Conservation (phyloP, 1,284 basidiomycete genomes). For the Trichosporon asahii region DNA sequence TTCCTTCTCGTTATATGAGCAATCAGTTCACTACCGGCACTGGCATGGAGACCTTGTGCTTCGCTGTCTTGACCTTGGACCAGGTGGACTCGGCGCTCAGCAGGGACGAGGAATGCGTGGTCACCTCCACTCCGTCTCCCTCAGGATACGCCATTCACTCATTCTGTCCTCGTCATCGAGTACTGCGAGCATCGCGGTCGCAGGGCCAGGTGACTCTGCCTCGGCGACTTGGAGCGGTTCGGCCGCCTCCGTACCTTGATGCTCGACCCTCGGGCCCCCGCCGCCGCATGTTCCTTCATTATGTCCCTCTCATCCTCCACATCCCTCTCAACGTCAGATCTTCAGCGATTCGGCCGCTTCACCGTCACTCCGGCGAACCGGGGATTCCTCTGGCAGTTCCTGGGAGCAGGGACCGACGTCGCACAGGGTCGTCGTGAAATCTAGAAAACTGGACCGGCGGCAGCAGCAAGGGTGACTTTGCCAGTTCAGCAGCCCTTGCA, state of each 20-base stretch:
- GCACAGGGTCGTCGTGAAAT: background rate
- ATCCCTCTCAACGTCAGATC: background rate
- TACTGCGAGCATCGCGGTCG: background rate
- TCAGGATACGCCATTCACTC: background rate
- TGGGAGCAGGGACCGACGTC: background rate
- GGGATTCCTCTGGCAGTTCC: background rate
- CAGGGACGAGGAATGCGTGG: conserved; percentile 1
- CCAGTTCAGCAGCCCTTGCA: background rate
- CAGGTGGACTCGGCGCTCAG: background rate
- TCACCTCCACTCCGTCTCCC: background rate
- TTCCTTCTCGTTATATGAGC: background rate
- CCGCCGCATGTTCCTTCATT: background rate
- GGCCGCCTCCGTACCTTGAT: background rate
- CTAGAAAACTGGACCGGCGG: background rate
- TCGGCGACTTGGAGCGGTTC: background rate
- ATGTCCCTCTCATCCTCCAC: background rate
- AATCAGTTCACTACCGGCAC: background rate
- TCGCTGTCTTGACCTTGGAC: background rate
- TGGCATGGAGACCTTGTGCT: background rate
- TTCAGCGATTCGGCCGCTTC: background rate
- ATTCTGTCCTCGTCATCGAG: background rate
- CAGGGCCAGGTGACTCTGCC: background rate
- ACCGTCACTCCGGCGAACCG: background rate
- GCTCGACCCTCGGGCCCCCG: background rate
- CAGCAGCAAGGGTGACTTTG: background rate